Base-by-base conservation (phyloP, 2,329 filamentous ascomycete species). In the Penicillium aurantiogriseum region DNA sequence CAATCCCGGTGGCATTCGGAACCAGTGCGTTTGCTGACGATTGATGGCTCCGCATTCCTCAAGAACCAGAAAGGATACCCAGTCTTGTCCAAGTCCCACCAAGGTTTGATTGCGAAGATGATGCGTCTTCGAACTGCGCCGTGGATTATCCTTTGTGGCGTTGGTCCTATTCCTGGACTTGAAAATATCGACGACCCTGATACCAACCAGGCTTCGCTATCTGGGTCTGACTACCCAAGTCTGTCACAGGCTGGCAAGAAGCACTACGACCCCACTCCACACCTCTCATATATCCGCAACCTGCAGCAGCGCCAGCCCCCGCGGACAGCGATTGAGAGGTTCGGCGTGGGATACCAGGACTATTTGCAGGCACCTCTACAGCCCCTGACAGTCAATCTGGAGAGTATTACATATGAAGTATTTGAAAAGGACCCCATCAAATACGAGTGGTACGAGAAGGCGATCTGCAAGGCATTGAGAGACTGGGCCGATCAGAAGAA, bases 401-500 rank as follows among this genome's bases (percentile, higher is more conserved):
- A 99, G 73, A 96, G 92, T 46, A 90, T 96, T 42, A 99, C 94
- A 0, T 99, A 99, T 74, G 94, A 99, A 72, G 93, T 97, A 2
- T 99, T 99, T 69, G 94, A 99, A 74, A 95, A 95, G 65, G 95
- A 99, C 63, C 94, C 94, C 0, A 90, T 99, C 76, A 99, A 99
- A 76, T 99, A 99, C 72, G 87, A 92, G 63, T 95, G 93, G 82
- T 99, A 99, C 71, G 92, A 97, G 73, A 81, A 83, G 45, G 94
- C 94, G 15, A 88, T 95, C 56, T 85, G 85, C 4, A 85, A 90
- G 63, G 93, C 94, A 0, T 80, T 99, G 60, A 81, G 79, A 13
- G 92, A 97, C 69, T 95, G 94, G 88, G 82, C 82, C 57, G 77
- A 81, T 38, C 81, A 90, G 57, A 80, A 84, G 33, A 92, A 91